Percentiles rank a stretch among this genome's conserved stretches.
phyloP scores from a whole-genome alignment of 805 yeast species.

The Metschnikowia continentalis region DNA sequence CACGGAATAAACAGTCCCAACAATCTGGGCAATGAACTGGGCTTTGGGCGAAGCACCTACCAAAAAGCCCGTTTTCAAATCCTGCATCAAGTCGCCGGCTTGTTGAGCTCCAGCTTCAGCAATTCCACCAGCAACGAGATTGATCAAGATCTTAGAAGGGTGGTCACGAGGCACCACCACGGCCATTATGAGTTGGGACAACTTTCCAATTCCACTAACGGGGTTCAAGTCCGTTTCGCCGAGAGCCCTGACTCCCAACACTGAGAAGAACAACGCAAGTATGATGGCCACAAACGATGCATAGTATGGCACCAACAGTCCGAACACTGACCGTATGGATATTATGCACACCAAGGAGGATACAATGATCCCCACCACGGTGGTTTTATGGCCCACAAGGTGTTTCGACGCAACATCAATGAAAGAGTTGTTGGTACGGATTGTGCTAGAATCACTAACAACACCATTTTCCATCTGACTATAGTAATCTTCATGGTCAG shows the following conservation, averaged over 20 bases:
- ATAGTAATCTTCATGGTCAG: background rate
- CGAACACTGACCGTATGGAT: constrained; percentile 66
- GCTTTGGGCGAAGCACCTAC: constrained; percentile 90
- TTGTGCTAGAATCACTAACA: background rate
- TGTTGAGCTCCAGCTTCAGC: constrained; percentile 99
- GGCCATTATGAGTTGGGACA: constrained; percentile 87
- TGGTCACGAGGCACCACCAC: constrained; percentile 66
- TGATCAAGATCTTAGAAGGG: constrained; percentile 79
- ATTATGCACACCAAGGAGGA: constrained; percentile 68
- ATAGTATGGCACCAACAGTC: constrained; percentile 63
- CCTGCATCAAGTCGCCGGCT: constrained; percentile 98
- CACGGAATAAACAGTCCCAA: constrained; percentile 85
- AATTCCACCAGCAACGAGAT: constrained; percentile 91
- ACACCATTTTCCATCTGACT: background rate
- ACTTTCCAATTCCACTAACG: constrained; percentile 92
- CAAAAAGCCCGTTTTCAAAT: constrained; percentile 88
- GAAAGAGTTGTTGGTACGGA: constrained; percentile 5
- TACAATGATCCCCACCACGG: constrained; percentile 54
- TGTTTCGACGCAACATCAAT: constrained; percentile 23
- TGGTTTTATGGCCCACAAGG: constrained; percentile 48
- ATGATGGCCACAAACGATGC: constrained; percentile 65
- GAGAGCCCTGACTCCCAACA: constrained; percentile 86
- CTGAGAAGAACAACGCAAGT: constrained; percentile 73
- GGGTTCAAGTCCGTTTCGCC: constrained; percentile 98
- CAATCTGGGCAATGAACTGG: constrained; percentile 84